A percentile compares a stretch with the other conserved stretches of the same genome.
phyloP scores from a whole-genome alignment of 164 flowering plant genomes.

The Aristolochia contorta region DNA sequence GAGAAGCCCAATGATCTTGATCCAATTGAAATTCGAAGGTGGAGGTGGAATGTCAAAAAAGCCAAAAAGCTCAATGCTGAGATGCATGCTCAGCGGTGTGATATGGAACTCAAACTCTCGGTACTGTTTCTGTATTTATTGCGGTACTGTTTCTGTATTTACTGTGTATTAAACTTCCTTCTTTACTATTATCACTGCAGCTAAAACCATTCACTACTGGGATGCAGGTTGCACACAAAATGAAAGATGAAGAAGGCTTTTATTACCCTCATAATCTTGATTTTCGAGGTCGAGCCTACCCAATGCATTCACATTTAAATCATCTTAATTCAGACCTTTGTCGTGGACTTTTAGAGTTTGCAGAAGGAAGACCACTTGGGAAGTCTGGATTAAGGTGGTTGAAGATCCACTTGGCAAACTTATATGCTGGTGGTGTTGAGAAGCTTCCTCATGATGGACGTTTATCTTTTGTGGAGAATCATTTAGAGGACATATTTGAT shows the following conservation, averaged over 20 bases:
- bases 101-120: slow-evolving; percentile 80
- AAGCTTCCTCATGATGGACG: slow-evolving; percentile 86
- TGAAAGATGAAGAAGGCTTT: slow-evolving; percentile 94
- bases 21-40: slow-evolving; percentile 40
- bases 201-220: slow-evolving; percentile 7
- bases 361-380: slow-evolving; percentile 83
- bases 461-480: slow-evolving; percentile 68
- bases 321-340: slow-evolving; percentile 92
- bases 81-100: slow-evolving; percentile 82
- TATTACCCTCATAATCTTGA: slow-evolving; percentile 96
- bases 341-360: slow-evolving; percentile 89
- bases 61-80: slow-evolving; percentile 75
- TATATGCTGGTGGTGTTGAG: slow-evolving; percentile 81
- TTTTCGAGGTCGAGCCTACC: slow-evolving; percentile 96
- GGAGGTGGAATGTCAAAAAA: slow-evolving; percentile 63
- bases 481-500: slow-evolving; percentile 67
- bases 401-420: slow-evolving; percentile 84
- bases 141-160: slow-evolving; percentile 28
- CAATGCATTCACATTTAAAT: slow-evolving; percentile 94
- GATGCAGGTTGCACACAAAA: slow-evolving; percentile 75
- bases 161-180: not conserved
- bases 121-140: slow-evolving; percentile 28
- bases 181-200: not conserved
- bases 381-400: slow-evolving; percentile 79
- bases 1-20: slow-evolving; percentile 57